phyloP scores from a whole-genome alignment of 805 yeast genomes.

The Metschnikowia hibisci region DNA sequence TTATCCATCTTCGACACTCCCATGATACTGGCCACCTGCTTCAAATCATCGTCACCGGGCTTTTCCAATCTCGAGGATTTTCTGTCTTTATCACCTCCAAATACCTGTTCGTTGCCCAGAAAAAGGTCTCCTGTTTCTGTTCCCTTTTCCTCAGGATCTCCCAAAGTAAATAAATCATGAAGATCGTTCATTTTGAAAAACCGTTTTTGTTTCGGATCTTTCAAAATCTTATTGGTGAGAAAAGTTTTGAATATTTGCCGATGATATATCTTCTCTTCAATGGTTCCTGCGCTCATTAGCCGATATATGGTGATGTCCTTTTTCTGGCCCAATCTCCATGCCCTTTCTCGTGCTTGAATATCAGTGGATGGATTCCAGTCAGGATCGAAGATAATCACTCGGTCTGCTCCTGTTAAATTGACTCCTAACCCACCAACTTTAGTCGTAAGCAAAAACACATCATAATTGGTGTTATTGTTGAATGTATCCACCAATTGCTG shows the following conservation, averaged over 20 bases:
- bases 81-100: conserved; percentile 31
- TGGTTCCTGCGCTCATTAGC: conserved; percentile 89
- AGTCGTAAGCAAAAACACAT: conserved; percentile 81
- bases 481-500: conserved; percentile 80
- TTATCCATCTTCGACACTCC: conserved; percentile 76
- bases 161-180: conserved; percentile 83
- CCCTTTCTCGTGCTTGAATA: conserved; percentile 92
- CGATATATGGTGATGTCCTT: conserved; percentile 88
- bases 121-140: conserved; percentile 69
- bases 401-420: conserved; percentile 88
- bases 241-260: conserved; percentile 95
- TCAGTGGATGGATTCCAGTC: conserved; percentile 99
- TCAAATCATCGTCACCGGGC: conserved; percentile 60
- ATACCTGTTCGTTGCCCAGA: conserved; percentile 42
- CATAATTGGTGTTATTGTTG: conserved; percentile 54
- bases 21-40: conserved; percentile 54
- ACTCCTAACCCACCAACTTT: conserved; percentile 96
- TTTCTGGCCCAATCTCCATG: conserved; percentile 96
- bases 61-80: conserved; percentile 30
- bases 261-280: conserved; percentile 95
- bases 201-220: conserved; percentile 91
- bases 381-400: conserved; percentile 93
- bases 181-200: conserved; percentile 90
- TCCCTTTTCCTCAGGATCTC: conserved; percentile 64
- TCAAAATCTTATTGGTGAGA: conserved; percentile 85